Evolutionary conservation across 1,284 basidiomycete species (phyloP).

Genomic region (Polyporus tsugae): DNA sequence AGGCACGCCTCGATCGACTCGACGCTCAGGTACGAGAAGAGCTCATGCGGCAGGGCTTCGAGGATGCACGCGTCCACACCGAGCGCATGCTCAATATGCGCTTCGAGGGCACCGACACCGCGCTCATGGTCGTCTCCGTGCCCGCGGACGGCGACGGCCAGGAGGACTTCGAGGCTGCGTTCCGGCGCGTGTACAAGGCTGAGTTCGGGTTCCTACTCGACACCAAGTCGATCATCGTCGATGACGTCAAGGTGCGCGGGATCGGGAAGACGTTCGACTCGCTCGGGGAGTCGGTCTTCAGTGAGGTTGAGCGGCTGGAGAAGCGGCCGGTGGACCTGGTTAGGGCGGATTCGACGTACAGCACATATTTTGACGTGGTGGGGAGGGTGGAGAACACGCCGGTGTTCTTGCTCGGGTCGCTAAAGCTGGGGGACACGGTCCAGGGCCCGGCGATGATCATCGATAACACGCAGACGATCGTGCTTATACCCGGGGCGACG

Average conservation of each 20-base stretch:
- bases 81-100: conserved; percentile 94
- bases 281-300: conserved; percentile 83
- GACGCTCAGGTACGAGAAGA: conserved; percentile 70
- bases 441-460: conserved; percentile 90
- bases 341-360: conserved; percentile 61
- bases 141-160: conserved; percentile 59
- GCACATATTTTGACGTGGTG: conserved; percentile 82
- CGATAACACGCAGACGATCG: conserved; percentile 92
- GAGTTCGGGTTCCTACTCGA: conserved; percentile 95
- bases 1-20: conserved; percentile 73
- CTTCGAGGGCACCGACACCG: conserved; percentile 92
- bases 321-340: conserved; percentile 50
- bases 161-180: conserved; percentile 83
- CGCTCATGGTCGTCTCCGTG: conserved; percentile 84
- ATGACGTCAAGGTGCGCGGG: conserved; percentile 90
- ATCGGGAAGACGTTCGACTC: conserved; percentile 91
- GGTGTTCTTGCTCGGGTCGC: conserved; percentile 74
- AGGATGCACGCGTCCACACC: conserved; percentile 68
- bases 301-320: conserved; percentile 65
- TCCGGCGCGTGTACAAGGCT: conserved; percentile 78
- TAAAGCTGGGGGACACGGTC: conserved; percentile 77
- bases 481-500: conserved; percentile 76
- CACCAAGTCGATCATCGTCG: conserved; percentile 82
- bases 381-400: conserved; percentile 83
- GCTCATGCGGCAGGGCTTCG: conserved; percentile 84